phyloP scores from a whole-genome alignment of 345 rosid genomes.

The Sapria himalayana region DNA sequence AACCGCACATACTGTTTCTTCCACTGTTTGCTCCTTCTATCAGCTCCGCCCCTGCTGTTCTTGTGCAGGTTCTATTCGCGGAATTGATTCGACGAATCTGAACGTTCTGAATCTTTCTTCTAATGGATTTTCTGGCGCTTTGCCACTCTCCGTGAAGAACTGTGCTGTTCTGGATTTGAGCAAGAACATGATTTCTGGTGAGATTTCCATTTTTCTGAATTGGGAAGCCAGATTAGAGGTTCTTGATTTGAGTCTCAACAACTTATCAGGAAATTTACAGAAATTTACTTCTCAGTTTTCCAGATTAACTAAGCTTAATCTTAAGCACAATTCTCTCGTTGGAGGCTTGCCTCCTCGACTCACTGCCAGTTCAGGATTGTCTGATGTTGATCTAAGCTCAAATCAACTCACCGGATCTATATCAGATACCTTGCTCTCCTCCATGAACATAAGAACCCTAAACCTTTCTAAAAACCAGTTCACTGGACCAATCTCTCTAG shows the following conservation, averaged over 20 bases:
- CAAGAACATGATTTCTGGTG: conserved; percentile 43
- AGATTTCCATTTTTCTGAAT: conserved; percentile 29
- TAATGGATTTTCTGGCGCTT: conserved; percentile 44
- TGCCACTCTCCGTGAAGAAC: conserved; percentile 27
- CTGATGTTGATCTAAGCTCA: conserved; percentile 51
- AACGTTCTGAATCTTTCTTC: conserved; percentile 54
- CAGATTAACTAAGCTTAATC: conserved; percentile 29
- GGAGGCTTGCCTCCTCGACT: conserved; percentile 47
- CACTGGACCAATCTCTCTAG: conserved; percentile 47
- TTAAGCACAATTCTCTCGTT: conserved; percentile 40
- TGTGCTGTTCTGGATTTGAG: conserved; percentile 48
- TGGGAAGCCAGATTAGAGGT: conserved; percentile 51
- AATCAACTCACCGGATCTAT: conserved; percentile 46
- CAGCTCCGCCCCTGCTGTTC: not conserved
- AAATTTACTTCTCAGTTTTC: conserved; percentile 31
- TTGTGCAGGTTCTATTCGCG: conserved; percentile 40
- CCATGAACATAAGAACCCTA: conserved; percentile 28
- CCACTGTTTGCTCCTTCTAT: not conserved
- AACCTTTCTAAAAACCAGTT: conserved; percentile 71
- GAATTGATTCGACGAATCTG: conserved; percentile 41
- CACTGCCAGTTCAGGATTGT: conserved; percentile 21
- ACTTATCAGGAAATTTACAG: conserved; percentile 52
- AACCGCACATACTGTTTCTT: not conserved
- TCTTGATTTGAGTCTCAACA: conserved; percentile 76
- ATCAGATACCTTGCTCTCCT: conserved; percentile 42